phyloP scores from a whole-genome alignment of 495 filamentous ascomycete genomes.

The Jackrogersella multiformis region DNA sequence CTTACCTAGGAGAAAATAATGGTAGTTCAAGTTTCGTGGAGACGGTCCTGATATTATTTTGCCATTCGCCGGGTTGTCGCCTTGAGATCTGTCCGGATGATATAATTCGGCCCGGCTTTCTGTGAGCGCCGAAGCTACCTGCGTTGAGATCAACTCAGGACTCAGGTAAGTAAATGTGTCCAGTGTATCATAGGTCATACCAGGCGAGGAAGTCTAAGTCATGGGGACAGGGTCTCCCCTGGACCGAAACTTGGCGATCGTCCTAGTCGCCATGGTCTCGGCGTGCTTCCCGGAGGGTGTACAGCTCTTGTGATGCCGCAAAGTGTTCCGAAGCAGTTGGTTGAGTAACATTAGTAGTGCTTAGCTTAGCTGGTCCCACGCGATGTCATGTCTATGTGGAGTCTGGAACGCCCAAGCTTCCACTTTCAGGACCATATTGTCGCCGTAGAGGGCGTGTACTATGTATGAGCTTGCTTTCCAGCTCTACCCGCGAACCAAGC shows the following conservation, averaged over 20 bases:
- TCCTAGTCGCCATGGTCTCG: conserved; percentile 23
- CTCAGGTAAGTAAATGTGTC: neutral
- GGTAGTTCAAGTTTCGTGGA: neutral
- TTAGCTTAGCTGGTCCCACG: conserved; percentile 14
- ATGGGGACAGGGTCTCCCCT: conserved; percentile 10
- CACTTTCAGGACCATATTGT: conserved; percentile 69
- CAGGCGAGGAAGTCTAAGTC: neutral
- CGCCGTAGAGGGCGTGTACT: conserved; percentile 80
- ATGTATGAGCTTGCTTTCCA: conserved; percentile 94
- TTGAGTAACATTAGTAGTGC: conserved; percentile 4
- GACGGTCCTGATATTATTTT: conserved; percentile 15
- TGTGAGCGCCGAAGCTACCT: conserved; percentile 16
- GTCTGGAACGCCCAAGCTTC: conserved; percentile 2
- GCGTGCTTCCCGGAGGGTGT: conserved; percentile 18
- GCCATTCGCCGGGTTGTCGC: conserved; percentile 23
- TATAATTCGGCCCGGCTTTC: conserved; percentile 34
- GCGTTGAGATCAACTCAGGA: neutral
- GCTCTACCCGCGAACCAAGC: neutral
- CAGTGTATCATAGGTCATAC: neutral
- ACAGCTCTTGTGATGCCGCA: neutral
- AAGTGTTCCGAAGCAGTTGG: neutral
- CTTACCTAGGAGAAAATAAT: conserved; percentile 11
- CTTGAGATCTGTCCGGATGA: conserved; percentile 18
- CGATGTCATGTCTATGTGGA: neutral
- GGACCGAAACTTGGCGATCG: conserved; percentile 32